Conservation (phyloP, 345 rosid species). For the Leavenworthia alabamica region DNA sequence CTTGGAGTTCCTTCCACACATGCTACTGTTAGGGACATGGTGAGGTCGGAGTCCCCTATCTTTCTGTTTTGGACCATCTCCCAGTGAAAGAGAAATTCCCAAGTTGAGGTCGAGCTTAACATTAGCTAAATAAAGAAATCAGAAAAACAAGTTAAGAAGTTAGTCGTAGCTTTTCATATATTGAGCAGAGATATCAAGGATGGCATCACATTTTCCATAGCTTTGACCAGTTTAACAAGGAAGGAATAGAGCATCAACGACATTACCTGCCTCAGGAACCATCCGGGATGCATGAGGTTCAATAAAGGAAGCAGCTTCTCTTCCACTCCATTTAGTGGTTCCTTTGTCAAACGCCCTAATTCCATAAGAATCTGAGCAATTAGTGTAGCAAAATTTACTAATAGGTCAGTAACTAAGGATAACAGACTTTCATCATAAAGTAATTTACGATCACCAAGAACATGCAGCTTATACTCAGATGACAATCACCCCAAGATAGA, state of each 20-base stretch:
- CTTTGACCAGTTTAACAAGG: neutral
- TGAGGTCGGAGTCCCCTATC: constrained; percentile 38
- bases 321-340: constrained; percentile 67
- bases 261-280: constrained; percentile 41
- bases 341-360: constrained; percentile 68
- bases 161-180: constrained; percentile 5
- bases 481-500: constrained; percentile 37
- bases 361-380: constrained; percentile 41
- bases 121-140: constrained; percentile 14
- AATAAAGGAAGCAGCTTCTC: constrained; percentile 80
- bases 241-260: constrained; percentile 34
- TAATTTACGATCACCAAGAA: neutral
- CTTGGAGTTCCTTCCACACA: constrained; percentile 42
- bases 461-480: constrained; percentile 16
- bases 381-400: no score
- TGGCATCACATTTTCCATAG: no score
- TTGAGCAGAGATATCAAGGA: no score
- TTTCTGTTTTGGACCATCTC: constrained; percentile 42
- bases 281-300: constrained; percentile 67
- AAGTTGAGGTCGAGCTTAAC: constrained; percentile 70
- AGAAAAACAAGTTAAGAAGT: neutral
- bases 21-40: constrained; percentile 28
- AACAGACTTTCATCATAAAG: neutral
- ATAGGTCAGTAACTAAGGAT: constrained; percentile 40
- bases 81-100: constrained; percentile 62